Evolutionary conservation across 2,329 filamentous ascomycete genomes (phyloP).

Genomic region (Chrysoporthe deuterocubensis): DNA sequence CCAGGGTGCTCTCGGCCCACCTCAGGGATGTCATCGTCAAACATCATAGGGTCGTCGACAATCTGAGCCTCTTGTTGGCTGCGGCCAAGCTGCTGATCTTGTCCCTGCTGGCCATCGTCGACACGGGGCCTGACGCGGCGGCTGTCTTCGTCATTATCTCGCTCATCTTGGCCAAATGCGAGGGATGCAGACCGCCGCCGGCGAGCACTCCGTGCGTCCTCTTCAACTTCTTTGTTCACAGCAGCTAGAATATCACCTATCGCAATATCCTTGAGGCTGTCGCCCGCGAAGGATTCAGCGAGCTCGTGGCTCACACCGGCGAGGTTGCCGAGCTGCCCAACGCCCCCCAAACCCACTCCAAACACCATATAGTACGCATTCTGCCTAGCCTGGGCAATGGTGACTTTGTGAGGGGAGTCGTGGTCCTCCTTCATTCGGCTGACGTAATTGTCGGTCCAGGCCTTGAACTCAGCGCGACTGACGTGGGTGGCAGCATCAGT

Average conservation of each 20-base stretch:
- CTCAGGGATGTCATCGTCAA: conserved; percentile 32
- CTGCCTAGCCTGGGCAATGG: conserved; percentile 44
- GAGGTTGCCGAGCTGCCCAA: conserved; percentile 40
- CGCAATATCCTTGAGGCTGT: conserved; percentile 42
- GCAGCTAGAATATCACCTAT: conserved; percentile 13
- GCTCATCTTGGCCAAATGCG: conserved; percentile 44
- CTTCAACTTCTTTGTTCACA: conserved; percentile 31
- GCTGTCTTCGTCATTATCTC: conserved; percentile 36
- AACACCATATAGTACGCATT: conserved; percentile 47
- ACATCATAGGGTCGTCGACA: conserved; percentile 29
- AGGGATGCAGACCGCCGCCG: conserved; percentile 49
- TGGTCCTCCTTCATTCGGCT: conserved; percentile 56
- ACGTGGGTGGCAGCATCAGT: conserved; percentile 42
- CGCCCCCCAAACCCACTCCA: conserved; percentile 43
- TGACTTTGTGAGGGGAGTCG: conserved; percentile 33
- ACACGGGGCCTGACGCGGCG: conserved; percentile 46
- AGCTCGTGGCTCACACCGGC: conserved; percentile 48
- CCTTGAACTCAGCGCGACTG: conserved; percentile 41
- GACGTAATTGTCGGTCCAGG: conserved; percentile 50
- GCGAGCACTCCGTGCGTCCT: conserved; percentile 30
- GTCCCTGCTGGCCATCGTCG: conserved; percentile 32
- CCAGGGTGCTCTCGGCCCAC: conserved; percentile 35
- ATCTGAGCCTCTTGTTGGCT: conserved; percentile 31
- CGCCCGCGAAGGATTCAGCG: conserved; percentile 51
- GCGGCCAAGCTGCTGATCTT: conserved; percentile 15